phyloP scores from a whole-genome alignment of 2,329 filamentous ascomycete genomes.

The Fusarium globosum region DNA sequence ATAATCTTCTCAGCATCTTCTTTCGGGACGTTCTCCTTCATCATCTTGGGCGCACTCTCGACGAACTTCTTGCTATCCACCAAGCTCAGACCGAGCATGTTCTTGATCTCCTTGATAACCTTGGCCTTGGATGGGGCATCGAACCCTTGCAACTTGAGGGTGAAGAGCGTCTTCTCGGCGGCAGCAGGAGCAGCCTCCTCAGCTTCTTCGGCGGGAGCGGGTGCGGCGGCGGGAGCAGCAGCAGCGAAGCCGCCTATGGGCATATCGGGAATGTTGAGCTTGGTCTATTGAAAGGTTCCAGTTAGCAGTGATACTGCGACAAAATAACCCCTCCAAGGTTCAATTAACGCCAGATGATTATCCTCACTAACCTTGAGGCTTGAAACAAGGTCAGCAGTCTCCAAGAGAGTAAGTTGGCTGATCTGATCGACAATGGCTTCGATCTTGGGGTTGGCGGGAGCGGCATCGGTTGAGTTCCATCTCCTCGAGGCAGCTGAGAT shows the following conservation, averaged over 20 bases:
- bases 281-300: constrained; percentile 67
- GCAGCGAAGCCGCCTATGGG: constrained; percentile 92
- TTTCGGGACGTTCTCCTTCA: constrained; percentile 99
- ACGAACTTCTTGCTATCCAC: constrained; percentile 99
- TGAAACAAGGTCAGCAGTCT: constrained; percentile 95
- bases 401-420: constrained; percentile 95
- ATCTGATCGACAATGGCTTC: constrained; percentile 96
- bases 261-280: constrained; percentile 97
- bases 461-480: constrained; percentile 87
- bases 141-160: constrained; percentile 90
- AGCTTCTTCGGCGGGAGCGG: constrained; percentile 77
- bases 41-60: constrained; percentile 95
- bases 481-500: constrained; percentile 69
- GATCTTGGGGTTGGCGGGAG: constrained; percentile 86
- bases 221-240: constrained; percentile 68
- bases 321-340: background rate
- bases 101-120: constrained; percentile 99
- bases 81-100: constrained; percentile 90
- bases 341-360: constrained; percentile 31
- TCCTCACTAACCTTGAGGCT: constrained; percentile 81
- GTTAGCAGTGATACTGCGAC: constrained; percentile 26
- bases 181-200: constrained; percentile 89
- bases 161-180: constrained; percentile 98
- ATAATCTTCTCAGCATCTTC: constrained; percentile 99
- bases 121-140: constrained; percentile 93